Percentiles rank a stretch among this genome's conserved stretches.
Conservation (phyloP, 805 yeast species). For the Tetrapisispora namnaoensis region DNA sequence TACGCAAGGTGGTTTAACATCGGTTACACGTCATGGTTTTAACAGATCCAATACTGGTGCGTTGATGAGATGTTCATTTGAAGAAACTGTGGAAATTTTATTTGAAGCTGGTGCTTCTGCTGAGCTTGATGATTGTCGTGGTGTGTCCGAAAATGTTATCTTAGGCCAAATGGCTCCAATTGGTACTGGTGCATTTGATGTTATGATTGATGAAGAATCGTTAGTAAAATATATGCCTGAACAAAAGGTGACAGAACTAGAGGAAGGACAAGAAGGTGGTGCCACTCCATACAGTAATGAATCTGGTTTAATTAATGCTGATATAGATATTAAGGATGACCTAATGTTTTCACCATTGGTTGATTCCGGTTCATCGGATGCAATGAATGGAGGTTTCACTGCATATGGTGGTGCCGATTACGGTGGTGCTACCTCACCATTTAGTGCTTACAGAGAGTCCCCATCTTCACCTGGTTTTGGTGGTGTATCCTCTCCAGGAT, state of each 20-base stretch:
- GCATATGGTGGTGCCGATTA: slow-evolving; percentile 75
- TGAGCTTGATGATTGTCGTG: slow-evolving; percentile 94
- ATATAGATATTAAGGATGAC: slow-evolving; percentile 54
- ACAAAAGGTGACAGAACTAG: slow-evolving; percentile 31
- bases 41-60: slow-evolving; percentile 99
- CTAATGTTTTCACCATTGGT: slow-evolving; percentile 88
- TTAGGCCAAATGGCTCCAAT: slow-evolving; percentile 97
- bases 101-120: slow-evolving; percentile 98
- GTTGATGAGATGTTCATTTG: slow-evolving; percentile 97
- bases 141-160: slow-evolving; percentile 96
- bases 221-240: slow-evolving; percentile 45
- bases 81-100: slow-evolving; percentile 95
- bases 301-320: slow-evolving; percentile 52
- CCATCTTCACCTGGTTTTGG: slow-evolving; percentile 53
- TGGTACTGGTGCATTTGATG: slow-evolving; percentile 97
- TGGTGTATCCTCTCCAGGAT: slow-evolving; percentile 54
- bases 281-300: slow-evolving; percentile 82
- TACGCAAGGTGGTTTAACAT: slow-evolving; percentile 95
- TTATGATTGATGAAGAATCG: slow-evolving; percentile 85
- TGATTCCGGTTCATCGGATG: slow-evolving; percentile 74
- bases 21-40: slow-evolving; percentile 98
- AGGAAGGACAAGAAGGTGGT: slow-evolving; percentile 57
- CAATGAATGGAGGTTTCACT: slow-evolving; percentile 71
- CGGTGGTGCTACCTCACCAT: slow-evolving; percentile 50
- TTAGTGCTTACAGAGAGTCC: slow-evolving; percentile 38